A percentile compares a stretch with the other conserved stretches of the same genome.
Conservation (phyloP, 208 protist genomes). For the Crithidia thermophila region DNA sequence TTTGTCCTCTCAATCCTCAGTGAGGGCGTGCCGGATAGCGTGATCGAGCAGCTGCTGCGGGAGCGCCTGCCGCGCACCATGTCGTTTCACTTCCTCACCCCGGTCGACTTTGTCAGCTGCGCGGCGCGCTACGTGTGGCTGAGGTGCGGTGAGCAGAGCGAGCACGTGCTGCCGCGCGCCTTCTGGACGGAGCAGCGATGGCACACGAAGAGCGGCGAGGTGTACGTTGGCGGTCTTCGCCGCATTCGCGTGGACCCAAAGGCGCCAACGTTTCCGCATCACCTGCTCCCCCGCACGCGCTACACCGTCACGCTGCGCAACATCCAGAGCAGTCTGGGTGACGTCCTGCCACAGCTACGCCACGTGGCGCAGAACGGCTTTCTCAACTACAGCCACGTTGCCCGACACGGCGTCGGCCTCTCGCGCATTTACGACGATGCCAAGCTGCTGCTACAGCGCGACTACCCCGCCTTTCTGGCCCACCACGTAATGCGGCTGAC, state of each 20-base stretch:
- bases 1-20: conserved; percentile 57
- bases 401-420: conserved; percentile 65
- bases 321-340: conserved; percentile 54
- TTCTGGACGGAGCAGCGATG: conserved; percentile 25
- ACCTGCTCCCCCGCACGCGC: conserved; percentile 52
- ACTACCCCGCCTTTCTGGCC: conserved; percentile 64
- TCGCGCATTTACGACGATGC: conserved; percentile 62
- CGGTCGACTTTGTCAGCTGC: conserved; percentile 71
- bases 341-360: conserved; percentile 71
- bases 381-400: conserved; percentile 81
- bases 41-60: conserved; percentile 37
- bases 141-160: conserved; percentile 9
- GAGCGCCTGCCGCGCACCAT: conserved; percentile 23
- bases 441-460: conserved; percentile 62
- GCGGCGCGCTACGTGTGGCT: conserved; percentile 57
- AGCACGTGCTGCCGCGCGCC: conserved; percentile 7
- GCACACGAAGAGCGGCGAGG: conserved; percentile 33
- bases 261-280: conserved; percentile 40
- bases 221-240: conserved; percentile 38
- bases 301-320: conserved; percentile 80
- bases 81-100: conserved; percentile 69
- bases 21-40: conserved; percentile 69
- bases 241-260: conserved; percentile 21
- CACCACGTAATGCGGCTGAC: conserved; percentile 55
- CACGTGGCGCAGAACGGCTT: conserved; percentile 48